phyloP scores from a whole-genome alignment of 495 filamentous ascomycete species.

The Podospora australis region DNA sequence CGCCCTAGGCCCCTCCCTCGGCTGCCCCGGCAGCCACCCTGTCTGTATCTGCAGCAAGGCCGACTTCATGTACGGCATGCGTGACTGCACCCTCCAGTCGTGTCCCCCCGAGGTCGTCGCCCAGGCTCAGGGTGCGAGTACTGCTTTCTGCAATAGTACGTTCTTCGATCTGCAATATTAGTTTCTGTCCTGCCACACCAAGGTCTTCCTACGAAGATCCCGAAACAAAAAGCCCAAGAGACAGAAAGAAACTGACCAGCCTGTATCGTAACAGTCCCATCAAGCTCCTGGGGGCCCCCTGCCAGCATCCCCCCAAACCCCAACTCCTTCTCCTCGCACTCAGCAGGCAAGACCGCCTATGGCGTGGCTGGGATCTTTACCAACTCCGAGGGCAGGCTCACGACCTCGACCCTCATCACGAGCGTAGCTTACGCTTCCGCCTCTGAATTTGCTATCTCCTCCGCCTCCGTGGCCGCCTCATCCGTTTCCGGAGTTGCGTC shows the following conservation, averaged over 20 bases:
- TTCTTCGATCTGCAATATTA: no score
- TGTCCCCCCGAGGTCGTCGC: conserved; percentile 1
- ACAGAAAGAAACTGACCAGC: no score
- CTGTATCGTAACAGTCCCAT: no score
- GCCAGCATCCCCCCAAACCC: background rate
- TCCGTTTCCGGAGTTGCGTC: no score
- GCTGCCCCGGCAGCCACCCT: conserved; percentile 8
- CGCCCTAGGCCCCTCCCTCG: conserved; percentile 2
- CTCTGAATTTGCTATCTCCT: background rate
- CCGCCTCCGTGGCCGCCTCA: no score
- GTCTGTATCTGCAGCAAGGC: conserved; percentile 13
- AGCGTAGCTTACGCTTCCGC: background rate
- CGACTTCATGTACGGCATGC: conserved; percentile 14
- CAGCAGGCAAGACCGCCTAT: background rate
- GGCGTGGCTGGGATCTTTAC: background rate
- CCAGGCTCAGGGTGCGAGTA: conserved; percentile 2
- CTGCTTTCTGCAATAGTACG: conserved; percentile 4
- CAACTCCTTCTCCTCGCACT: background rate
- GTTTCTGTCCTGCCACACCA: no score
- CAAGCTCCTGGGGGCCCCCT: background rate
- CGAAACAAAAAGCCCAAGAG: background rate
- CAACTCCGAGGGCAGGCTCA: background rate
- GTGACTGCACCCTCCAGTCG: conserved; percentile 11
- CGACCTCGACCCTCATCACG: background rate
- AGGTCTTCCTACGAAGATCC: background rate